Conservation (phyloP, 108 stramenopile genomes). For the Thalassiosira profunda region DNA sequence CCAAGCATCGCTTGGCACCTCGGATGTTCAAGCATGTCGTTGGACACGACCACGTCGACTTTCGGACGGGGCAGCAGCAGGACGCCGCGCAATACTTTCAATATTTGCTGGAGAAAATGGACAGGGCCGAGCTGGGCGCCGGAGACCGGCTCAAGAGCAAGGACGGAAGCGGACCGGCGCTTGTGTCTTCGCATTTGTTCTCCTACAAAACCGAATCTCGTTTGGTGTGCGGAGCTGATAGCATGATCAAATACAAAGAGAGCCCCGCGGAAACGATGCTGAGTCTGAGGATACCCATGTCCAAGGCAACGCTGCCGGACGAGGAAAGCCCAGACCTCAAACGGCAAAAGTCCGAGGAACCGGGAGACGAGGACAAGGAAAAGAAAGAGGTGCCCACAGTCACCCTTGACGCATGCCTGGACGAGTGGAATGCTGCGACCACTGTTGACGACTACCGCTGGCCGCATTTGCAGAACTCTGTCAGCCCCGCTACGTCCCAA, state of each 20-base stretch:
- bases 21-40: conserved; percentile 96
- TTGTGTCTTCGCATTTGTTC: conserved; percentile 74
- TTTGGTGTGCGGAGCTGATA: conserved; percentile 75
- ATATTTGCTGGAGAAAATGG: conserved; percentile 89
- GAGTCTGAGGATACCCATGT: conserved; percentile 89
- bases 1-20: conserved; percentile 90
- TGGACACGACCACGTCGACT: conserved; percentile 95
- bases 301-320: conserved; percentile 65
- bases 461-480: conserved; percentile 69
- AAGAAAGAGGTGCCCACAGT: conserved; percentile 82
- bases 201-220: conserved; percentile 83
- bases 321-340: conserved; percentile 63
- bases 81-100: conserved; percentile 98
- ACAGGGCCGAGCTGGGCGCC: conserved; percentile 73
- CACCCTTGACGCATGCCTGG: conserved; percentile 85
- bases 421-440: conserved; percentile 75
- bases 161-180: conserved; percentile 24
- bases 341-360: conserved; percentile 53
- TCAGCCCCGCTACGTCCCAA: conserved; percentile 59
- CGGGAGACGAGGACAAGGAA: conserved; percentile 58
- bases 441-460: conserved; percentile 82
- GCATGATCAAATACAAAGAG: conserved; percentile 78
- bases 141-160: conserved; percentile 27
- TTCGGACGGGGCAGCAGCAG: conserved; percentile 97
- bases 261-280: conserved; percentile 73